phyloP scores from a whole-genome alignment of 768 basidiomycete genomes.

The Psilocybe subaeruginosa region DNA sequence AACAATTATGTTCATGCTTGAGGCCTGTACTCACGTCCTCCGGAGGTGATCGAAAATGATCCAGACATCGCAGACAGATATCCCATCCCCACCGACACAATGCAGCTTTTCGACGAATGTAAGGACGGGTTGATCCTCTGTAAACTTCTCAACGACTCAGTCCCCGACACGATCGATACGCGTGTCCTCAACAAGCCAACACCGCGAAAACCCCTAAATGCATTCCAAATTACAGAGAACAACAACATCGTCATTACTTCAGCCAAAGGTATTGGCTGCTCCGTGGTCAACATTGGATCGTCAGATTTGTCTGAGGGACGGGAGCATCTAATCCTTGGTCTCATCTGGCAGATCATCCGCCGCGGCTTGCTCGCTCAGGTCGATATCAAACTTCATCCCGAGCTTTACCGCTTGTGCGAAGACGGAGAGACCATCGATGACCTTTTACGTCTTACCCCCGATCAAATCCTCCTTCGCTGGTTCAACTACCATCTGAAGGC shows the following conservation, averaged over 20 bases:
- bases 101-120: conserved; percentile 98
- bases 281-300: conserved; percentile 97
- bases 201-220: conserved; percentile 83
- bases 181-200: conserved; percentile 95
- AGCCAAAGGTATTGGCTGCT: conserved; percentile 97
- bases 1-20: neutral
- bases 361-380: conserved; percentile 92
- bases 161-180: conserved; percentile 98
- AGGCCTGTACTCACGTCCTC: conserved; percentile 7
- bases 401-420: conserved; percentile 93
- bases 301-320: conserved; percentile 89
- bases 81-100: conserved; percentile 94
- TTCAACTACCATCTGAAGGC: conserved; percentile 99
- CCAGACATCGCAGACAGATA: conserved; percentile 78
- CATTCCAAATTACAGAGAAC: conserved; percentile 99
- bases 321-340: conserved; percentile 94
- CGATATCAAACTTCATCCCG: conserved; percentile 98
- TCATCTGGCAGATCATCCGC: conserved; percentile 99
- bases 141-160: conserved; percentile 99
- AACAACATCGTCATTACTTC: conserved; percentile 99
- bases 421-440: conserved; percentile 98
- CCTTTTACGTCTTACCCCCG: conserved; percentile 89
- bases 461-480: conserved; percentile 98
- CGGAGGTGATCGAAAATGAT: conserved; percentile 89
- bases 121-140: conserved; percentile 95